Percentiles rank a stretch among this genome's conserved stretches.
These are phyloP conservation scores for Phialophora verrucosa DNA, from an alignment of 2,329 filamentous ascomycete genomes.

Conservation along the genomic window DNA sequence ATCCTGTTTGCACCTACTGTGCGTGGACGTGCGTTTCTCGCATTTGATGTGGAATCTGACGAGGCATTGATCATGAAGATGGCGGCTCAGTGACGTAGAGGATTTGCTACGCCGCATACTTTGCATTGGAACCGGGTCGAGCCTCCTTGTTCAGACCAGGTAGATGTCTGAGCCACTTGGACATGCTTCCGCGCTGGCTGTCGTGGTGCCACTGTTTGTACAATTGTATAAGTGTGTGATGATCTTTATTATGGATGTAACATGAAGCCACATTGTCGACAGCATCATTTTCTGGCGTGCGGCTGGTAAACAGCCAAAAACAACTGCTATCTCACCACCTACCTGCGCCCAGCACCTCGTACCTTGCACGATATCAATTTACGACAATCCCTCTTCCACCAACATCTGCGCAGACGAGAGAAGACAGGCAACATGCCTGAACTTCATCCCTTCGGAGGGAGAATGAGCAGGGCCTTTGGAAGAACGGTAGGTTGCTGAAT, in stretches of 20 bases:
- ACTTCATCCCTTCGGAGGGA: conserved; percentile 61
- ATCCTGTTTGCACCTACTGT: background rate
- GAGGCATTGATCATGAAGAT: background rate
- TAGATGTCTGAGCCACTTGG: conserved; percentile 1
- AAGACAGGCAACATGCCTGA: conserved; percentile 29
- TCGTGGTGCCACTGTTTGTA: background rate
- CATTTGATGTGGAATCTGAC: background rate
- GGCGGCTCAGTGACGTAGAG: background rate
- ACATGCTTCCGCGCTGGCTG: background rate
- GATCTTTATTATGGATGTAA: background rate
- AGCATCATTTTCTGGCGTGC: background rate
- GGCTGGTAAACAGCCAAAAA: conserved; percentile 5
- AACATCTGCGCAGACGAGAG: conserved; percentile 3
- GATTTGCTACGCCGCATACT: background rate
- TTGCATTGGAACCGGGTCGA: background rate
- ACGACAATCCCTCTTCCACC: background rate
- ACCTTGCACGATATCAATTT: background rate
- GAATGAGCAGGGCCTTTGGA: conserved; percentile 58
- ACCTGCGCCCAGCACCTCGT: conserved; percentile 7
- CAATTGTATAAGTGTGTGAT: background rate
- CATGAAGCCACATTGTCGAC: background rate
- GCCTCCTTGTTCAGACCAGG: background rate
- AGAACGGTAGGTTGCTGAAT: conserved; percentile 50
- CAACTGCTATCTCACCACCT: background rate
- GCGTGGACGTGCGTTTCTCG: background rate